These are phyloP conservation scores for Paracorniculantispora psalliotae DNA, from an alignment of 2,329 filamentous ascomycete genomes.

Conservation along the genomic window DNA sequence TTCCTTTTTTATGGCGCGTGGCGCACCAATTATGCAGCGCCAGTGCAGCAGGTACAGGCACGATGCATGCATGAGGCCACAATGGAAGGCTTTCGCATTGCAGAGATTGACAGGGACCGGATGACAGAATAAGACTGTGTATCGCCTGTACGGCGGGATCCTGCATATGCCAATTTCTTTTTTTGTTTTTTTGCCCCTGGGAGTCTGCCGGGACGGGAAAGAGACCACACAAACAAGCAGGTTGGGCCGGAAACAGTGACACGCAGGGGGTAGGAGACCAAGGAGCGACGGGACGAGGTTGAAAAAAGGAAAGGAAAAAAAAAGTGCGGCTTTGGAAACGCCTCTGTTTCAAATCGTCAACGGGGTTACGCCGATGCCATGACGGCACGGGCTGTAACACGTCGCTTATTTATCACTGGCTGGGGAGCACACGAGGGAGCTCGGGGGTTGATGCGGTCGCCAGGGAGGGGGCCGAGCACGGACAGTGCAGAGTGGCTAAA, in stretches of 20 bases:
- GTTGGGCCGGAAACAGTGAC: background rate
- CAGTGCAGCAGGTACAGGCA: background rate
- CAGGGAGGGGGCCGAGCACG: background rate
- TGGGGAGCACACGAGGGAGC: background rate
- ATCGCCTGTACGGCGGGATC: background rate
- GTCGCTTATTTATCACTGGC: conserved; percentile 6
- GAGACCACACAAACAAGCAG: background rate
- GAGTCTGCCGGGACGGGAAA: background rate
- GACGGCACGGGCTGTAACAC: conserved; percentile 10
- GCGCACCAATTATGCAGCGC: background rate
- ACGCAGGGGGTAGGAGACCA: background rate
- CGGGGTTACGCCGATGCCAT: conserved; percentile 3
- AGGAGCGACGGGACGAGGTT: background rate
- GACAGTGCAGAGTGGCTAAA: background rate
- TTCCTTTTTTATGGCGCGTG: background rate
- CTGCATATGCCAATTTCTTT: conserved; percentile 11
- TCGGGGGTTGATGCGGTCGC: background rate
- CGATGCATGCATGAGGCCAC: background rate
- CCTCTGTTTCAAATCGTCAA: conserved; percentile 8
- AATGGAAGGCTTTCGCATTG: background rate
- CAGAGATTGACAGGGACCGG: background rate
- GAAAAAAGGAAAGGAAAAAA: background rate
- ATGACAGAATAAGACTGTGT: background rate
- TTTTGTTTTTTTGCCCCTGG: background rate
- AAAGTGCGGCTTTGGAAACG: conserved; percentile 8